Base-by-base conservation (phyloP, 23 red algal species). In the Gracilaria domingensis region DNA sequence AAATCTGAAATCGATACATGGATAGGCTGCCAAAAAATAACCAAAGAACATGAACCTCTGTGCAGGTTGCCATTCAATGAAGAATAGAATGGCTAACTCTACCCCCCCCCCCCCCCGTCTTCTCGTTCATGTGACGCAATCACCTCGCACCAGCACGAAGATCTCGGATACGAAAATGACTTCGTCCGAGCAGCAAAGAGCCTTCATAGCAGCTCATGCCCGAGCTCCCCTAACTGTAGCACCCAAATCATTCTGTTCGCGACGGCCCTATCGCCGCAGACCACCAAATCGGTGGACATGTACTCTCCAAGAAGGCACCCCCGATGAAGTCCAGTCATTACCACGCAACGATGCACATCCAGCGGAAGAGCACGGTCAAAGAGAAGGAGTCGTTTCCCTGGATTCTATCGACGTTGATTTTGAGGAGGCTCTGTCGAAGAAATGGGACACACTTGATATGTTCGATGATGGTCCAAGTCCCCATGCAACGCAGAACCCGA, bases 401-500 rank as follows among this genome's bases (percentile, higher is more conserved):
- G 58, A 82, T 26, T 73, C 62, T 3, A 28, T 54, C 5, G 83
- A 56, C 26, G 42, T 40, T 17, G 38, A 8, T 29, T 87, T 87
- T 49, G 32, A 87, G 32, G 83, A 87, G 29, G 61, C 64, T 13
- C 45, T 87, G 18, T 69, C 66, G 8, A 87, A 87, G 66, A 47
- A 74, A 28, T 90, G 86, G 86, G 72, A 90, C 13, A 59, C 58
- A 0, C 71, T 90, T 56, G 73, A 79, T 17, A 38, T 70, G 40
- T 82, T 90, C 34, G 86, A 76, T 28, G 60, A 81, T 12, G 85
- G 28, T 17, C 18, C 30, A 23, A 20, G 8, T 4, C 28, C 77
- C 1, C 25, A 29, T 37, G 23, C 53, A 37, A 51, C 34, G 8
- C 34, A 8, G 20, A 51, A 38, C 4, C 26, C 72, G 8, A 11